These are phyloP conservation scores for Alternaria postmessia DNA, from an alignment of 2,329 filamentous ascomycete genomes.

Conservation along the genomic window DNA sequence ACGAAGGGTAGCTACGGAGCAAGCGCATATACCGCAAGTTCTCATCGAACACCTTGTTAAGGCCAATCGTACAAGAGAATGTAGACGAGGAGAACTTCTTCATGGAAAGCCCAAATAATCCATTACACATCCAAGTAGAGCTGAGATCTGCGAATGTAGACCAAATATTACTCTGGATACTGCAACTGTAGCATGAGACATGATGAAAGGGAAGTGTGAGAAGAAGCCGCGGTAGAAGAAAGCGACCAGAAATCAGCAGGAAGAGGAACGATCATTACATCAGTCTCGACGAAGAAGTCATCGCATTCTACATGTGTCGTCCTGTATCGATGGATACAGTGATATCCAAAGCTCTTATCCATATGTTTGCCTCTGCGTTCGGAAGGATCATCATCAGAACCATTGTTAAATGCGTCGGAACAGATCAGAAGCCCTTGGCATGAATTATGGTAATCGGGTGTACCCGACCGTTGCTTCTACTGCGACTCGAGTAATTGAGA, in stretches of 20 bases:
- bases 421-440: background rate
- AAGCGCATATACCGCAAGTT: background rate
- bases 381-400: background rate
- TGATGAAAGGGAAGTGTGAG: background rate
- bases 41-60: background rate
- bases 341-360: background rate
- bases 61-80: background rate
- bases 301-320: background rate
- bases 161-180: background rate
- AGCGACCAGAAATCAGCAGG: background rate
- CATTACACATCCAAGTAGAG: background rate
- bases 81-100: background rate
- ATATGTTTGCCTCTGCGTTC: background rate
- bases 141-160: background rate
- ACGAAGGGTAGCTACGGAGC: background rate
- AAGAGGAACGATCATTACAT: background rate
- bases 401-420: background rate
- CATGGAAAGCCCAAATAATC: background rate
- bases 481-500: background rate
- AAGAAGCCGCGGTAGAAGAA: background rate
- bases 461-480: background rate
- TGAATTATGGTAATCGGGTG: background rate
- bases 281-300: background rate
- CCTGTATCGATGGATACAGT: background rate
- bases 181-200: background rate